Base-by-base conservation (phyloP, 2,329 filamentous ascomycete species). In the Fusarium sp. region DNA sequence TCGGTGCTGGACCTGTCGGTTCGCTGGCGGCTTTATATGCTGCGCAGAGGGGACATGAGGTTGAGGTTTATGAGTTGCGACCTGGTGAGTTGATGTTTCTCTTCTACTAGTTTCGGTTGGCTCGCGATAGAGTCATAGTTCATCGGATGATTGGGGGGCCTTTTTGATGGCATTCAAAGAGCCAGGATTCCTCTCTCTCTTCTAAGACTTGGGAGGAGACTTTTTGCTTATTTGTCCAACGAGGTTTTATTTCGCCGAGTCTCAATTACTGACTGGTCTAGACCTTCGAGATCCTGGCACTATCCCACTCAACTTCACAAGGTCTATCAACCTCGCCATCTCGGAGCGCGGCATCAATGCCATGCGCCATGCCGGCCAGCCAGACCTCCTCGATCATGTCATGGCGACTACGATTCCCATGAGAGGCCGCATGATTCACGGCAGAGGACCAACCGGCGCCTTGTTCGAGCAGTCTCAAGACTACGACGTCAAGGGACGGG, bases 241-340 rank as follows among this genome's bases (percentile, higher is more conserved):
- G 14, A 64, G 35, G 69, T 72, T 54, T 57, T 37, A 65, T 65
- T 57, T 40, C 22, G 15, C 22, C 30, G 33, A 43, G 59, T 56
- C 58, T 60, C 52, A 72, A n/a, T 58, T n/a, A 63, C 77, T 79
- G 62, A 78, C 71, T 67, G 30, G 54, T 69, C 47, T 57, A 98
- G 97, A 99, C 85, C 91, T 98, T 58, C 92, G 97, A 45, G 92
- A 97, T 81, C 92, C 93, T 3, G 89, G 90, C 3, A 98, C 94
- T 1, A 91, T 92, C 33, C 95, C 96, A 4, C 87, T 98, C 70
- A 98, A 98, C 83, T 98, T 98, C 81, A 97, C 95, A 70, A 97
- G 95, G 82, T 98, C 97, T n/a, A 99, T 99, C 86, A 99, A 99
- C 80, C 86, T 99, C 65, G 96, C 97, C 25, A 87, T 99, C 1